Evolutionary conservation across 495 filamentous ascomycete genomes (phyloP), one percentile per base, ranked within the genome.

Genomic region (Aspergillus asperescens): DNA sequence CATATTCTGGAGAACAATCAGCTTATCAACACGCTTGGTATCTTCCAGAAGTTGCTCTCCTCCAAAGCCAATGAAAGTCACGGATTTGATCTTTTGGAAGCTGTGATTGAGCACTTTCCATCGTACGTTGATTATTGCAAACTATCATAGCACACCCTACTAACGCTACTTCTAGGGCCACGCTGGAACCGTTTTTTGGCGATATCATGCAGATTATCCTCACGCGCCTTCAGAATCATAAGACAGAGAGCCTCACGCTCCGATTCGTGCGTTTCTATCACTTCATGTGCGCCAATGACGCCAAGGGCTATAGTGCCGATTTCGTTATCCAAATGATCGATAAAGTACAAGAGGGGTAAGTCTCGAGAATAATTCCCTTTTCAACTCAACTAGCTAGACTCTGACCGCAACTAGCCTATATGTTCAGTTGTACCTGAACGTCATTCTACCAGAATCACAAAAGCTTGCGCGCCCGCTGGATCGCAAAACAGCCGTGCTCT

Each of bases 211-310:
- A 82, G 34, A 78, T 95, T 24, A 79, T 99, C 56, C 82, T 96
- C 57, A 88, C 81, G 15, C 84, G 89, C 50, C 79, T 99, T 37
- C 87, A 95, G 48, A 75, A 73, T 56, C 78, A 77, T 40, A 85
- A 85, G 59, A 93, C 90, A 0, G 91, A 96, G 56, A 83, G 76
- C 25, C 85, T 93, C 65, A 84, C 87, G 34, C 67, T 85, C 24
- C 82, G 88, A 45, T 96, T 97, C 58, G 83, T 88, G 25, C 86
- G 89, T 28, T 88, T 97, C 74, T 97, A 89, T 67, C 90, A 96
- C 65, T 85, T 96, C 61, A 76, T 97, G 32, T 88, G 87, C 40
- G 84, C 89, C 9, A 80, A 79, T 34, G 78, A 83, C 34, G 77
- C 83, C 16, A 83, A 89, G 61, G 89, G 90, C 23, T 80, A 91